A percentile compares a stretch with the other conserved stretches of the same genome.
Evolutionary conservation across 305 asterid species (phyloP).

Genomic region (Vinca major): DNA sequence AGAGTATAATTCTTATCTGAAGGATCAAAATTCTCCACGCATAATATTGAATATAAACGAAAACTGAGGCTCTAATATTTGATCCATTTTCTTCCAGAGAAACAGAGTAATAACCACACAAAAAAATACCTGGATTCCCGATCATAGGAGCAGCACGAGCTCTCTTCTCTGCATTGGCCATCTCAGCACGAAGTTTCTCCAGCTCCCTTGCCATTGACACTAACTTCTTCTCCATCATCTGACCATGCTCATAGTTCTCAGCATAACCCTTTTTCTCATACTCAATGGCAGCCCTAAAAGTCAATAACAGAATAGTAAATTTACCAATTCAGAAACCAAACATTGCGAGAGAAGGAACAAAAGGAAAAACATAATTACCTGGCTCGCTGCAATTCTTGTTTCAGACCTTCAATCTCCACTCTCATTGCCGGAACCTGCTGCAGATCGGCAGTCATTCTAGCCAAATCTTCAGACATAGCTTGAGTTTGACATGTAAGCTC

Average conservation of each 20-base stretch:
- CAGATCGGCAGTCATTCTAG: slow-evolving; percentile 65
- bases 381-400: slow-evolving; percentile 63
- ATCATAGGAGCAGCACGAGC: slow-evolving; percentile 49
- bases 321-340: slow-evolving; percentile 7
- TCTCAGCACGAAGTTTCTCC: slow-evolving; percentile 91
- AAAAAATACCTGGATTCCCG: slow-evolving; percentile 54
- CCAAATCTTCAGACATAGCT: slow-evolving; percentile 80
- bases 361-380: slow-evolving; percentile 31
- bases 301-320: slow-evolving; percentile 11
- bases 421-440: slow-evolving; percentile 71
- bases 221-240: slow-evolving; percentile 76
- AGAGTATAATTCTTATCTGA: not conserved
- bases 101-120: slow-evolving; percentile 3
- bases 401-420: slow-evolving; percentile 61
- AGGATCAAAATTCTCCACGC: not conserved
- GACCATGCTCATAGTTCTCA: slow-evolving; percentile 87
- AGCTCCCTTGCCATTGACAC: slow-evolving; percentile 76
- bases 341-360: not conserved
- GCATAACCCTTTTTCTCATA: slow-evolving; percentile 84
- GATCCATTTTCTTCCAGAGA: not conserved
- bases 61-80: not conserved
- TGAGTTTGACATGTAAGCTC: slow-evolving; percentile 66
- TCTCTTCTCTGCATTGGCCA: slow-evolving; percentile 84
- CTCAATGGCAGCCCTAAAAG: slow-evolving; percentile 71
- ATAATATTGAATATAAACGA: not conserved